Base-by-base conservation (phyloP, 768 basidiomycete genomes). In the Termitomyces heimii region DNA sequence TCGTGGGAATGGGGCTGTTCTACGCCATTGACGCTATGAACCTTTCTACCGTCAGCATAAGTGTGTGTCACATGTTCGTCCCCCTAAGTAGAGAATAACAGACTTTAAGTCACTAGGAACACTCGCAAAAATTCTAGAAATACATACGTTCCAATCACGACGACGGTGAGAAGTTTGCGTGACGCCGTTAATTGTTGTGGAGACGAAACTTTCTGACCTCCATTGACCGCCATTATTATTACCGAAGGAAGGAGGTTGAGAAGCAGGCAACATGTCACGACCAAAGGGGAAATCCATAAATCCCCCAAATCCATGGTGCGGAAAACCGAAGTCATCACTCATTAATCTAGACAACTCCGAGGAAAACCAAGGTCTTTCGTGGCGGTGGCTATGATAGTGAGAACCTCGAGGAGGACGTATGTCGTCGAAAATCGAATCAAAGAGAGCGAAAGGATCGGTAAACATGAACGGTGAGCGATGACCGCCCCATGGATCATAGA, bases 361-460 rank as follows among this genome's bases (percentile, higher is more conserved):
- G 43, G 57, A 44, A 46, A 62, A 57, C 58, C 55, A 65, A 32
- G 66, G 42, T 48, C 65, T 56, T 56, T 63, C 70, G 54, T 68
- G 69, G 53, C 67, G 65, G 43, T 68, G 68, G 45, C 68, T 66
- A 44, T 63, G 66, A 28, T 61, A 60, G 52, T 61, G 60, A 45
- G 67, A 67, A 12, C 62, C 62, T 29, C n/a, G 51, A 52, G 28
- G 16, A 35, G 67, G 39, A 40, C 10, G 64, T 24, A 75, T 53
- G 63, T 82, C 74, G 20, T 82, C 80, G 58, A 92, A 91, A 55
- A 90, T 82, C 3, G 81, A 77, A 60, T 89, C 77, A 70, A 92
- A 92, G 35, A 92, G 71, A 22, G 78, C 72, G 66, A 90, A 91
- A 2, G 89, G 89, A 66, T 92, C 88, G 2, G 83, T 85, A 71